Conservation (phyloP, 345 rosid species). For the Arabis hirsuta region DNA sequence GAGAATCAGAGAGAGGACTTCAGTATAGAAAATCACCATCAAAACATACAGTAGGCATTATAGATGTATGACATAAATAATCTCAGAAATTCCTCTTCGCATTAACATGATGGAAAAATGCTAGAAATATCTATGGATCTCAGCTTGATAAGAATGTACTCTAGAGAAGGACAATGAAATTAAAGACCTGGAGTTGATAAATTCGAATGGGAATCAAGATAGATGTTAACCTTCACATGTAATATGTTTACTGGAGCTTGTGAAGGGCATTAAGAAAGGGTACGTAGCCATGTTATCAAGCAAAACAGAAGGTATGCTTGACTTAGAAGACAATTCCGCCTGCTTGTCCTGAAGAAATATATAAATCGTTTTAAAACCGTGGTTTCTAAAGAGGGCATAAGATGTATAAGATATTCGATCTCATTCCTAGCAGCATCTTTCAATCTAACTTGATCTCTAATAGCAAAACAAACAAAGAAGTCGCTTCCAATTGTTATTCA, state of each 20-base stretch:
- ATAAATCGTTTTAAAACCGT: conserved; percentile 29
- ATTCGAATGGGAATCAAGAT: neutral
- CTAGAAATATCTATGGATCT: neutral
- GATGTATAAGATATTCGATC: neutral
- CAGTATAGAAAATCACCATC: neutral
- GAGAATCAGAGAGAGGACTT: neutral
- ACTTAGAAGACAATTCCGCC: conserved; percentile 59
- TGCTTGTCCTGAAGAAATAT: conserved; percentile 71
- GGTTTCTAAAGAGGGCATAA: neutral
- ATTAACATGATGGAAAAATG: too few species aligned
- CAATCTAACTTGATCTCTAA: conserved; percentile 14
- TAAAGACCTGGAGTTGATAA: neutral
- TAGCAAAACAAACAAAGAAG: neutral
- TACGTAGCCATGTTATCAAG: conserved; percentile 56
- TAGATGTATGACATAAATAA: conserved; percentile 4
- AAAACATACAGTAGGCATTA: neutral
- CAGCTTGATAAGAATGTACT: neutral
- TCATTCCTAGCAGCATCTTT: conserved; percentile 3
- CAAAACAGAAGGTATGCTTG: conserved; percentile 50
- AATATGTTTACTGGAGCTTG: conserved; percentile 51
- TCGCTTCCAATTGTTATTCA: neutral
- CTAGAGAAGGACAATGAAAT: neutral
- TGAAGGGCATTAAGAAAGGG: conserved; percentile 53
- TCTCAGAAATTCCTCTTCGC: neutral
- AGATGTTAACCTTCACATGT: conserved; percentile 59